Conservation (phyloP, 495 filamentous ascomycete species). For the Penicillium paxilli region DNA sequence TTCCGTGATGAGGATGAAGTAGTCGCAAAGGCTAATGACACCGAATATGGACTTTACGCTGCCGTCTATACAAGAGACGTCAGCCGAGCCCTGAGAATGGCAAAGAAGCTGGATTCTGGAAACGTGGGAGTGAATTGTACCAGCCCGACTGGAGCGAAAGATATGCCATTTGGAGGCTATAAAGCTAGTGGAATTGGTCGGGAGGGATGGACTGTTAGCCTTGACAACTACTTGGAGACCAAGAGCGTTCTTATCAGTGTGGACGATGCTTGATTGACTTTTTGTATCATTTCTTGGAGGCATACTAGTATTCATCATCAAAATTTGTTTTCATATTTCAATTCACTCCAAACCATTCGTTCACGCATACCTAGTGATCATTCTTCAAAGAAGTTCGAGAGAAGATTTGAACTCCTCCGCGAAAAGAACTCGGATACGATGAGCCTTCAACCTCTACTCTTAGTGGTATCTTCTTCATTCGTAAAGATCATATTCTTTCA, state of each 20-base stretch:
- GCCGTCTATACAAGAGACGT: constrained; percentile 50
- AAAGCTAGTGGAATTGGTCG: constrained; percentile 52
- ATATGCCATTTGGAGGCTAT: constrained; percentile 50
- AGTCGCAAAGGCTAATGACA: constrained; percentile 41
- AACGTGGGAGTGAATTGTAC: constrained; percentile 56
- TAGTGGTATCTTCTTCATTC: too few relatives aligned
- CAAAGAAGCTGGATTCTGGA: constrained; percentile 48
- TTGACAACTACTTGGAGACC: constrained; percentile 44
- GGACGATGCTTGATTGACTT: constrained; percentile 10
- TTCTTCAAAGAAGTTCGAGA: too few relatives aligned
- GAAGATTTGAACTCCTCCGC: too few relatives aligned
- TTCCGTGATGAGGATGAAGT: constrained; percentile 42
- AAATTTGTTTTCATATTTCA: too few relatives aligned
- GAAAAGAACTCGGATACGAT: too few relatives aligned
- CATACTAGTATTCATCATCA: too few relatives aligned
- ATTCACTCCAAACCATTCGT: too few relatives aligned
- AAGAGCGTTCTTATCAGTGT: constrained; percentile 48
- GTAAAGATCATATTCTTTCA: too few relatives aligned
- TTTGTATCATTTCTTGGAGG: too few relatives aligned
- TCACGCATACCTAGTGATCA: too few relatives aligned
- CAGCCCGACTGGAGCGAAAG: constrained; percentile 30
- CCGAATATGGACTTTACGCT: constrained; percentile 42
- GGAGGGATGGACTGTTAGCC: constrained; percentile 42
- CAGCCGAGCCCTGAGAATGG: constrained; percentile 46
- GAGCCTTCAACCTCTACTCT: too few relatives aligned